phyloP scores from a whole-genome alignment of 179 eudicot species.

The Gypsophila paniculata region DNA sequence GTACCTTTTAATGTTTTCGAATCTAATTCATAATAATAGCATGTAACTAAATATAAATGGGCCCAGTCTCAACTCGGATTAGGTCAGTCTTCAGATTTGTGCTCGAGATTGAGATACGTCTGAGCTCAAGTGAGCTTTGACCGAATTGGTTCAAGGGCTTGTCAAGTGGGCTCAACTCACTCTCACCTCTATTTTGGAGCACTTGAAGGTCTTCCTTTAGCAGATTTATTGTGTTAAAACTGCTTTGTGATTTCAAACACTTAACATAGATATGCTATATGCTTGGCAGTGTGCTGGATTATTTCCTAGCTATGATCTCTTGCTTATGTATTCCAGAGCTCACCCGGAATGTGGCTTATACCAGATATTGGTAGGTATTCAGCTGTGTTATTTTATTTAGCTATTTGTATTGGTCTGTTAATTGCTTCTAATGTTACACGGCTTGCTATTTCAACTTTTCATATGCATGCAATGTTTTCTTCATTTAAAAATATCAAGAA shows the following conservation, averaged over 20 bases:
- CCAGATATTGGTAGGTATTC: constrained; percentile 64
- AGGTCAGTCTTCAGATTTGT: neutral
- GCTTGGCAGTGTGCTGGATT: constrained; percentile 76
- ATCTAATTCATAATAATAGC: neutral
- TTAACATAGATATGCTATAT: constrained; percentile 14
- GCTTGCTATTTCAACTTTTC: constrained; percentile 11
- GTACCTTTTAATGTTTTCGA: too few species aligned
- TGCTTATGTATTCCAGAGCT: constrained; percentile 71
- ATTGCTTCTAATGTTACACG: neutral
- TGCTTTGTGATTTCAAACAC: neutral
- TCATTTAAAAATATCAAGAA: neutral
- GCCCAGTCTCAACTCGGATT: neutral
- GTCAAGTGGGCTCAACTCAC: neutral
- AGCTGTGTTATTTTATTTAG: neutral
- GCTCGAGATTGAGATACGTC: neutral
- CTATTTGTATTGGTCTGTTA: neutral
- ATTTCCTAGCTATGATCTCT: constrained; percentile 82
- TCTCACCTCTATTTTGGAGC: neutral
- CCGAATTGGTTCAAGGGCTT: neutral
- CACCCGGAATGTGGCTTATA: constrained; percentile 50
- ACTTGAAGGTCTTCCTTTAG: neutral
- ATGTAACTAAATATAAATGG: too few species aligned
- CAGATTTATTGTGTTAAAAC: neutral
- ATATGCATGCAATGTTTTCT: neutral
- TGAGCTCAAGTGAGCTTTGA: neutral